Conservation (phyloP, 2,329 filamentous ascomycete species). For the Falciphora oryzae region DNA sequence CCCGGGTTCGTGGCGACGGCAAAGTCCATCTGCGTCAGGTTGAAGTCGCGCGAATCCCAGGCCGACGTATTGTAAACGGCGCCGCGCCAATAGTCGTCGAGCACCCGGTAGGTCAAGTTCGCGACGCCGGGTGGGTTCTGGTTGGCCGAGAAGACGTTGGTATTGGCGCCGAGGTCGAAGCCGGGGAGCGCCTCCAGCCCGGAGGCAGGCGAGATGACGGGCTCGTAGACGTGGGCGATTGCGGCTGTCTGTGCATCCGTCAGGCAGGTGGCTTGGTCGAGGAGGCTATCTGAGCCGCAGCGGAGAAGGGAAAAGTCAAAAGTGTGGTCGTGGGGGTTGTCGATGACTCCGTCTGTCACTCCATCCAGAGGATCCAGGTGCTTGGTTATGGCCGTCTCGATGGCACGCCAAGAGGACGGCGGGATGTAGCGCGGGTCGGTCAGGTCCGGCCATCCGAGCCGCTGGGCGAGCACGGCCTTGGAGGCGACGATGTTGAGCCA, state of each 20-base stretch:
- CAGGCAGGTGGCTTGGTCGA: constrained; percentile 6
- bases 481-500: constrained; percentile 10
- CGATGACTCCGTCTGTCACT: constrained; percentile 19
- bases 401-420: constrained; percentile 26
- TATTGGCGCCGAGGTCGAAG: constrained; percentile 36
- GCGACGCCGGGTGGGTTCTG: constrained; percentile 29
- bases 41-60: constrained; percentile 34
- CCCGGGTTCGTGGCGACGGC: constrained; percentile 17
- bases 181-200: constrained; percentile 40
- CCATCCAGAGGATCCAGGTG: constrained; percentile 38
- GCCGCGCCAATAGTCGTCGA: constrained; percentile 40
- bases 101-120: constrained; percentile 33
- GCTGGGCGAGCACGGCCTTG: constrained; percentile 24
- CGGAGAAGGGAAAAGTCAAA: constrained; percentile 8
- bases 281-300: background rate
- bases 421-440: constrained; percentile 24
- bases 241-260: constrained; percentile 1
- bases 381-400: constrained; percentile 24
- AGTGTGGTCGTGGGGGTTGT: constrained; percentile 9
- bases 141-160: constrained; percentile 31
- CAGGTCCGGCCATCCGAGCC: constrained; percentile 25
- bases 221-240: constrained; percentile 40
- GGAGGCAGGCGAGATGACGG: constrained; percentile 36
- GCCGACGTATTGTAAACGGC: constrained; percentile 38
- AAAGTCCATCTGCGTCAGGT: constrained; percentile 28